These are phyloP conservation scores for Clarireedia homoeocarpa DNA, from an alignment of 2,329 filamentous ascomycete genomes.

Conservation along the genomic window DNA sequence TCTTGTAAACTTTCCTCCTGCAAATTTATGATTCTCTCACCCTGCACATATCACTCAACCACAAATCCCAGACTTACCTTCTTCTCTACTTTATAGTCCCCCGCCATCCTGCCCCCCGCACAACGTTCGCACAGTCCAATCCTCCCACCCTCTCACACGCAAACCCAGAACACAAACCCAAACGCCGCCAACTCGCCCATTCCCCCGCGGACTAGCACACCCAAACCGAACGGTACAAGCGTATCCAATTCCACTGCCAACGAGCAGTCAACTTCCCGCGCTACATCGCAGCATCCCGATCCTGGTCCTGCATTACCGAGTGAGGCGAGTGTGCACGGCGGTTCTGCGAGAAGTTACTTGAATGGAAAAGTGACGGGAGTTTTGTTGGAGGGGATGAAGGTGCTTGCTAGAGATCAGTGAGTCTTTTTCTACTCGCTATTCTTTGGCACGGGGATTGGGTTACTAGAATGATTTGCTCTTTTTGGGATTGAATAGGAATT, in stretches of 20 bases:
- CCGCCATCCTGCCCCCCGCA: background rate
- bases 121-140: conserved; percentile 13
- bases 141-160: background rate
- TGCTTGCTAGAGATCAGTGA: conserved; percentile 62
- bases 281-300: conserved; percentile 50
- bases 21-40: background rate
- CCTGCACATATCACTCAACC: background rate
- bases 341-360: conserved; percentile 61
- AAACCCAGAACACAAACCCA: conserved; percentile 6
- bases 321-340: conserved; percentile 56
- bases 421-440: conserved; percentile 28
- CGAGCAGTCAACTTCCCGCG: conserved; percentile 40
- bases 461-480: background rate
- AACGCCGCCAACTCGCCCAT: conserved; percentile 19
- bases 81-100: conserved; percentile 5
- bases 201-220: conserved; percentile 41
- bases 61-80: background rate
- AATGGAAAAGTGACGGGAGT: conserved; percentile 63
- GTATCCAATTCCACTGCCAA: conserved; percentile 25
- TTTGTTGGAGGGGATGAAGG: conserved; percentile 68
- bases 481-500: background rate
- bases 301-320: conserved; percentile 44
- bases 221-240: conserved; percentile 27
- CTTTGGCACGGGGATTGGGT: background rate
- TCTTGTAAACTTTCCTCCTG: background rate